Conservation (phyloP, 345 rosid genomes). For the Dimocarpus longan region DNA sequence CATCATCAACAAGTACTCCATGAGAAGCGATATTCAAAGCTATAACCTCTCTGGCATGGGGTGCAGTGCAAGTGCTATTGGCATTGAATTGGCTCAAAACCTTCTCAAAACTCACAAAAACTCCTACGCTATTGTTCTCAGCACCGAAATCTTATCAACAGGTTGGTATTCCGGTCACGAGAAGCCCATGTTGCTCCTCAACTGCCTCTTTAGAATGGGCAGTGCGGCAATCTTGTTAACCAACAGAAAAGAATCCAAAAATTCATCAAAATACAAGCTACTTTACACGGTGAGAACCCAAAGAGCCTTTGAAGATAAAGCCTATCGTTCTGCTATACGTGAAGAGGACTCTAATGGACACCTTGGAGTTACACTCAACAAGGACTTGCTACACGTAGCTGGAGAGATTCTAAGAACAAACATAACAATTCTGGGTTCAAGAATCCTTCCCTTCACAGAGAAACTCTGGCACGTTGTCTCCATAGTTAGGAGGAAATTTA, state of each 20-base stretch:
- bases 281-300: slow-evolving; percentile 40
- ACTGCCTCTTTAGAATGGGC: slow-evolving; percentile 64
- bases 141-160: slow-evolving; percentile 60
- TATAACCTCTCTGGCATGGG: slow-evolving; percentile 69
- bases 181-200: slow-evolving; percentile 46
- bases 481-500: slow-evolving; percentile 26
- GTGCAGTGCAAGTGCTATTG: slow-evolving; percentile 53
- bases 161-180: slow-evolving; percentile 65
- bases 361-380: slow-evolving; percentile 52
- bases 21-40: slow-evolving; percentile 48
- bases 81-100: slow-evolving; percentile 46
- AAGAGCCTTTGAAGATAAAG: slow-evolving; percentile 41
- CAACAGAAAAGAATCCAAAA: slow-evolving; percentile 37
- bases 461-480: slow-evolving; percentile 35
- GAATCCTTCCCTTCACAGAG: slow-evolving; percentile 39
- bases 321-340: slow-evolving; percentile 37
- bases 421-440: slow-evolving; percentile 37
- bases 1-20: slow-evolving; percentile 44
- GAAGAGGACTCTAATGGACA: slow-evolving; percentile 58
- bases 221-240: slow-evolving; percentile 55
- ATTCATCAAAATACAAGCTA: slow-evolving; percentile 45
- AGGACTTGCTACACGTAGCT: slow-evolving; percentile 38
- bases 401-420: slow-evolving; percentile 44
- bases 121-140: slow-evolving; percentile 45
- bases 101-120: slow-evolving; percentile 42